These are phyloP conservation scores for Pichia exigua DNA, from an alignment of 805 yeast genomes.

Conservation along the genomic window DNA sequence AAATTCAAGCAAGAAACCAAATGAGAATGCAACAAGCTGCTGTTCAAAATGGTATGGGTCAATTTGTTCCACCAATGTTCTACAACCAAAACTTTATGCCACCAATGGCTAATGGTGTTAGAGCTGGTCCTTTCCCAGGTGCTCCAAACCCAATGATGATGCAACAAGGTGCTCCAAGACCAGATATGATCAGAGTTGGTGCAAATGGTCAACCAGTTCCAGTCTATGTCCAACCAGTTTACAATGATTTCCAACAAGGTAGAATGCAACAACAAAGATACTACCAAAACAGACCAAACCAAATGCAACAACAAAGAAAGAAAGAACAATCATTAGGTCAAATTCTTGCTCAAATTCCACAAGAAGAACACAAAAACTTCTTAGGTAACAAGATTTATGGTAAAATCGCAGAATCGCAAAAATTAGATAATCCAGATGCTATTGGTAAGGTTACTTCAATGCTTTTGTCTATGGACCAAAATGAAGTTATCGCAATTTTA, in stretches of 20 bases:
- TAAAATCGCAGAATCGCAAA: constrained; percentile 78
- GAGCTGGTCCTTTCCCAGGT: constrained; percentile 72
- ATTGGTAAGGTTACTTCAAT: constrained; percentile 99
- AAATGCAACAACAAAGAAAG: constrained; percentile 20
- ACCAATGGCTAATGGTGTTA: constrained; percentile 44
- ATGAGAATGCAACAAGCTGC: constrained; percentile 97
- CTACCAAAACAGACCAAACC: constrained; percentile 38
- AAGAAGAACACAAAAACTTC: constrained; percentile 92
- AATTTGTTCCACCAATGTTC: constrained; percentile 80
- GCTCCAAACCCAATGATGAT: constrained; percentile 69
- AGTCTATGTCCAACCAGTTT: constrained; percentile 79
- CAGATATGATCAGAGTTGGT: constrained; percentile 54
- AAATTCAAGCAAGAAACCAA: constrained; percentile 96
- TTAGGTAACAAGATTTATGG: constrained; percentile 97
- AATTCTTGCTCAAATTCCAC: constrained; percentile 56
- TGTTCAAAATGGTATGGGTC: constrained; percentile 79
- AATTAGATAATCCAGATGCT: constrained; percentile 85
- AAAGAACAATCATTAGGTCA: constrained; percentile 46
- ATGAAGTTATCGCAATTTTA: constrained; percentile 79
- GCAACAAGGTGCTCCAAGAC: constrained; percentile 58
- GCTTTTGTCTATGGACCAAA: constrained; percentile 92
- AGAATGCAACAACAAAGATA: constrained; percentile 34
- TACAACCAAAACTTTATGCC: constrained; percentile 73
- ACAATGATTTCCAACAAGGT: constrained; percentile 55
- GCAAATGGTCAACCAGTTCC: constrained; percentile 82